Evolutionary conservation across 441 rosid genomes (phyloP), one percentile per base, ranked within the genome.

Genomic region (Metrosideros polymorpha): DNA sequence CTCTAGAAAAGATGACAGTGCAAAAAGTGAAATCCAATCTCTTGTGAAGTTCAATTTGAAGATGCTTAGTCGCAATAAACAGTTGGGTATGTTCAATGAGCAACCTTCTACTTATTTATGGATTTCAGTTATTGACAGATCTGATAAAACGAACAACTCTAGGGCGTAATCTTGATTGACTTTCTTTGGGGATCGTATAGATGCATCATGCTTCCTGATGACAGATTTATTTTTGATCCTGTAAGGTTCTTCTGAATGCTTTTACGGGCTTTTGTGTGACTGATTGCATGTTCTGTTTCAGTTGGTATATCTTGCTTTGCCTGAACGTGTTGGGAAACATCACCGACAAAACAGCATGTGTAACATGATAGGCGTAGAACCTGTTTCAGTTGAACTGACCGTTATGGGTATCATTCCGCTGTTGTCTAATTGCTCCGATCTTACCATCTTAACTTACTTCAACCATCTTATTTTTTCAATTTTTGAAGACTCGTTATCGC

Each of bases 41-140:
- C 91, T 94, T 75, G 94, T 94, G 71, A 93, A 93, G 90, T 92
- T 86, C 82, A 93, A 91, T 89, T 88, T 94, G 86, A 93, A 93
- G 92, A 88, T 91, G 75, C 88, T 93, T 84, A 88, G 89, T 82
- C 43, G 87, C 57, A 86, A 83, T 53, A 90, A 91, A 71, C 84
- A 42, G 77, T 84, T 93, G 87, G 95, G 95, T 94, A 86, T 54
- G 77, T 14, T 57, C 45, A 75, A 32, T 43, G 9, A 52, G 45
- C 50, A 10, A 15, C 19, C 19, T 12, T 42, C 71, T 24, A 25
- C 71, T 24, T 59, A 18, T 9, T 30, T 59, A 59, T 59, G 27
- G 12, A 59, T 25, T 24, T 25, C 71, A 24, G 12, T 30, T n/a
- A n/a, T n/a, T n/a, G n/a, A n/a, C n/a, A n/a, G n/a, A n/a, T n/a